Percentiles rank a stretch among this genome's conserved stretches.
phyloP scores from a whole-genome alignment of 31 red algal genomes.

The Asparagopsis taxiformis region DNA sequence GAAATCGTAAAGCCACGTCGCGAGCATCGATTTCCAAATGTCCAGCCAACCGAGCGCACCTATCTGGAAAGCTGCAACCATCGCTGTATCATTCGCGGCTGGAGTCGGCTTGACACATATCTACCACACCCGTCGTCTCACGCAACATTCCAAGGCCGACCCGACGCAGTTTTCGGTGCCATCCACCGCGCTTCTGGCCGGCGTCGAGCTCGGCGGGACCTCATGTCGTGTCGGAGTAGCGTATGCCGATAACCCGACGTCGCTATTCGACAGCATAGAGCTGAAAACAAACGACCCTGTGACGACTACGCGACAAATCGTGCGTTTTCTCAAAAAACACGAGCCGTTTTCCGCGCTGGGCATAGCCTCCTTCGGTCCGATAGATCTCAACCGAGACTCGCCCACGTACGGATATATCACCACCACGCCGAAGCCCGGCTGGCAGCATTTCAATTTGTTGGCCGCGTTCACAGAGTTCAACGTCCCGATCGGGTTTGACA shows the following conservation, averaged over 20 bases:
- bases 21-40: too few relatives aligned
- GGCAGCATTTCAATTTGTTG: constrained; percentile 61
- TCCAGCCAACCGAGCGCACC: not conserved
- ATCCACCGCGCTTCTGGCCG: constrained; percentile 48
- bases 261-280: constrained; percentile 63
- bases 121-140: constrained; percentile 8
- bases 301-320: constrained; percentile 48
- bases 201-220: constrained; percentile 91
- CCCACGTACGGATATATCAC: constrained; percentile 70
- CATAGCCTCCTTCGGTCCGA: constrained; percentile 92
- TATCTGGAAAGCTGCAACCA: constrained; percentile 5
- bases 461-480: constrained; percentile 54
- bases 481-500: constrained; percentile 85
- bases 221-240: constrained; percentile 70
- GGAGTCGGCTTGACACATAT: constrained; percentile 28
- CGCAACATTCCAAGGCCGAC: too few relatives aligned
- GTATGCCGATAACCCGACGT: constrained; percentile 49
- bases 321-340: constrained; percentile 52
- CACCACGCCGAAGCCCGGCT: constrained; percentile 73
- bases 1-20: too few relatives aligned
- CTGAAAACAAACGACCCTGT: constrained; percentile 72
- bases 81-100: constrained; percentile 29
- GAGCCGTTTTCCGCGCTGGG: constrained; percentile 67
- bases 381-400: constrained; percentile 54
- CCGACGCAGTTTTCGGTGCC: not conserved